A percentile compares a stretch with the other conserved stretches of the same genome.
These are phyloP conservation scores for Sphagnum contortum DNA, from an alignment of 225 moss, liverwort and hornwort genomes.

Conservation along the genomic window DNA sequence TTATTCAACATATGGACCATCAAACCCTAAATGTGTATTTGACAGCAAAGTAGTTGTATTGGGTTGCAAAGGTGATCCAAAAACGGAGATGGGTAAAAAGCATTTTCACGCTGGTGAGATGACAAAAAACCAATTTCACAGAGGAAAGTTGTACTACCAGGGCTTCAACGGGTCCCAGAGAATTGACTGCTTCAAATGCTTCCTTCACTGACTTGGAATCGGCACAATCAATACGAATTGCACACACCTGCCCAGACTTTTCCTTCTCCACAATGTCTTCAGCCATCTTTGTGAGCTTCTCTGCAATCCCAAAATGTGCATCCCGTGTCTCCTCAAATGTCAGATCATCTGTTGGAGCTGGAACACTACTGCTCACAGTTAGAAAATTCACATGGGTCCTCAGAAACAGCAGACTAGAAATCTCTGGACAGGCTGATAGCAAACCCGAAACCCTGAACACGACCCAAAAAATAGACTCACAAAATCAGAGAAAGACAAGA, in stretches of 20 bases:
- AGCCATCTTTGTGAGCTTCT: conserved; percentile 55
- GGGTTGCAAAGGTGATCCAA: neutral
- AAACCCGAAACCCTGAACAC: neutral
- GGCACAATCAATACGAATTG: conserved; percentile 61
- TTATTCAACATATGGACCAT: neutral
- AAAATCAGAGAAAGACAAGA: neutral
- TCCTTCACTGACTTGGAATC: conserved; percentile 67
- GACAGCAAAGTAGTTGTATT: too few species aligned
- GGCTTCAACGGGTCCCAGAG: conserved; percentile 56
- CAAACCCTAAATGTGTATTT: too few species aligned
- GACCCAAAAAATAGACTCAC: neutral
- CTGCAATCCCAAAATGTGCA: conserved; percentile 12
- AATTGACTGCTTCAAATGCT: conserved; percentile 75
- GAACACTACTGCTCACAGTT: too few species aligned
- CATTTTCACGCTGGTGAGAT: too few species aligned
- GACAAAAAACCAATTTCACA: too few species aligned
- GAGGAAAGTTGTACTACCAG: conserved; percentile 21
- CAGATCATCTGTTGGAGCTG: too few species aligned
- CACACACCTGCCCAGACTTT: conserved; percentile 52
- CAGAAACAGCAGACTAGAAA: too few species aligned
- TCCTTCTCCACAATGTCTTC: conserved; percentile 66
- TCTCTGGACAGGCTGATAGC: neutral
- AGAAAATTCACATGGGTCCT: too few species aligned
- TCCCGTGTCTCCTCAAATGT: too few species aligned
- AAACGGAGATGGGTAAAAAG: too few species aligned